Evolutionary conservation across 2,329 filamentous ascomycete genomes (phyloP).

Genomic region (Aspergillus sergii): DNA sequence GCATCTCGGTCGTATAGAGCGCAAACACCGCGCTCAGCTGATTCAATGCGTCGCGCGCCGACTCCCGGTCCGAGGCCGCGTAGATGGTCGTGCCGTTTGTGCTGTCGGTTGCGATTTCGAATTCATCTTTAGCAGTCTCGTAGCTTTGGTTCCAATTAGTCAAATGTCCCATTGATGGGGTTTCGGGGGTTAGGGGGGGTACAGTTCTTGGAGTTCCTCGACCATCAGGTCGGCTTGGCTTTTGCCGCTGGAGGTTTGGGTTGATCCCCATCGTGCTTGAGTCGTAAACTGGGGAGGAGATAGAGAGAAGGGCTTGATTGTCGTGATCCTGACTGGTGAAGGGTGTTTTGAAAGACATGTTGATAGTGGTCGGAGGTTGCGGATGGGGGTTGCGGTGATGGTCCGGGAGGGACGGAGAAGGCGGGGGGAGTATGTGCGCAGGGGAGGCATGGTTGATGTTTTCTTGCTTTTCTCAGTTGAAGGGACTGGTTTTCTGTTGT

Average conservation of each 20-base stretch:
- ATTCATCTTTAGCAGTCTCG: constrained; percentile 50
- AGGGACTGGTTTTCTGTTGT: too few relatives aligned
- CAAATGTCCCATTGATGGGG: constrained; percentile 7
- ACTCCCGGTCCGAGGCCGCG: constrained; percentile 48
- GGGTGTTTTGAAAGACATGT: neutral
- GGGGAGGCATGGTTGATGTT: neutral
- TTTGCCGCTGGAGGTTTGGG: constrained; percentile 23
- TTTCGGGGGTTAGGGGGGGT: constrained; percentile 4
- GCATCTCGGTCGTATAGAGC: constrained; percentile 31
- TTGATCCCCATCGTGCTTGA: neutral
- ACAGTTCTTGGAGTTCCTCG: constrained; percentile 42
- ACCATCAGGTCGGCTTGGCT: constrained; percentile 36
- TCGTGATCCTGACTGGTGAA: neutral
- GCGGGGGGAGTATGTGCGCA: neutral
- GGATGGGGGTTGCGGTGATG: neutral
- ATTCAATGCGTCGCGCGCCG: constrained; percentile 49
- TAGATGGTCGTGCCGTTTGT: constrained; percentile 50
- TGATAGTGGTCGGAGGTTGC: neutral
- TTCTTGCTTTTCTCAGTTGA: neutral
- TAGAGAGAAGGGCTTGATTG: neutral
- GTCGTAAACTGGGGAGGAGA: neutral
- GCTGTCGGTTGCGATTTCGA: constrained; percentile 53
- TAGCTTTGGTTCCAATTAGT: constrained; percentile 35
- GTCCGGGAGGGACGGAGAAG: neutral
- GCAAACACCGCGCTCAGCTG: constrained; percentile 39